Conservation (phyloP, 2,329 filamentous ascomycete genomes). For the Penicillium crustosum region DNA sequence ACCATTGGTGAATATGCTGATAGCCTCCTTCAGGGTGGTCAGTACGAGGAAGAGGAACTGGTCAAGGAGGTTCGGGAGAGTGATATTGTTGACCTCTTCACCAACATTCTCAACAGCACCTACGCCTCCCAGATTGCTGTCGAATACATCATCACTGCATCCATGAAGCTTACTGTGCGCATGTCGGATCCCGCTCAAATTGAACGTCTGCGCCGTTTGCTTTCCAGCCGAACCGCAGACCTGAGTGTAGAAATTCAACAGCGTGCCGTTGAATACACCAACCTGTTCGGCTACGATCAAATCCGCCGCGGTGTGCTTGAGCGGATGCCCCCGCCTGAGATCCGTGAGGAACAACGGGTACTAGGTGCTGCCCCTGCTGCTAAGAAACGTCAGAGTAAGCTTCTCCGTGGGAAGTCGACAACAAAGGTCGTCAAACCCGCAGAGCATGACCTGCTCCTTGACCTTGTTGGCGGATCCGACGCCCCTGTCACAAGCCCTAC, state of each 20-base stretch:
- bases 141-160: conserved; percentile 91
- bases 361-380: conserved; percentile 77
- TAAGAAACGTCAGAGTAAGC: conserved; percentile 61
- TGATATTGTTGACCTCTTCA: conserved; percentile 91
- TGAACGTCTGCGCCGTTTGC: conserved; percentile 76
- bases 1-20: conserved; percentile 98
- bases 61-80: conserved; percentile 79
- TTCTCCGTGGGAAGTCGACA: conserved; percentile 71
- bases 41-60: conserved; percentile 91
- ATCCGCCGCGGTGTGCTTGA: conserved; percentile 88
- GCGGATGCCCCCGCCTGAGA: conserved; percentile 96
- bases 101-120: conserved; percentile 87
- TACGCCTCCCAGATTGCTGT: conserved; percentile 89
- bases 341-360: conserved; percentile 90
- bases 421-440: conserved; percentile 76
- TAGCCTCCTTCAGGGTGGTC: conserved; percentile 79
- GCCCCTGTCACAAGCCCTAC: conserved; percentile 59
- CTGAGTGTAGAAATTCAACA: conserved; percentile 96
- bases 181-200: conserved; percentile 81
- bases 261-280: conserved; percentile 89
- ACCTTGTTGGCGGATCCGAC: conserved; percentile 80
- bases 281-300: conserved; percentile 86
- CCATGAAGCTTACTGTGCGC: conserved; percentile 92
- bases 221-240: conserved; percentile 77
- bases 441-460: conserved; percentile 86